Conservation (phyloP, 1,139 yeast genomes). For the Diutina ranongensis region DNA sequence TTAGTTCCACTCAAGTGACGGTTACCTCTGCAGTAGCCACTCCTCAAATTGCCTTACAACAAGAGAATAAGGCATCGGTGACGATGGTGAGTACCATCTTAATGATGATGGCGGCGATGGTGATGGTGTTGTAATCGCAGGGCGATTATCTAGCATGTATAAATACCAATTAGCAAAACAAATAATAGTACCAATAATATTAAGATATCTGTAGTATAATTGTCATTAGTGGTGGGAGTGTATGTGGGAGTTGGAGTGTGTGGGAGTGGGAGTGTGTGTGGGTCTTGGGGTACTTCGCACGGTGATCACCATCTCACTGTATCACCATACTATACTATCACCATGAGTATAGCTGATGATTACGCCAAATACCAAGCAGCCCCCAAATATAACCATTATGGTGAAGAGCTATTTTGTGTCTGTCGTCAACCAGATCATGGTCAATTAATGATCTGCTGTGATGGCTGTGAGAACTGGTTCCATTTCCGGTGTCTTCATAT, state of each 20-base stretch:
- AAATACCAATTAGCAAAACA: neutral
- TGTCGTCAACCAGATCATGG: slow-evolving; percentile 78
- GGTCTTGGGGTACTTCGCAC: too few species aligned
- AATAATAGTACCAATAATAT: neutral
- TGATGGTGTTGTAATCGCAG: slow-evolving; percentile 5
- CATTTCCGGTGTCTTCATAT: slow-evolving; percentile 73
- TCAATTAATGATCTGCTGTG: slow-evolving; percentile 84
- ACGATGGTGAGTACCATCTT: neutral
- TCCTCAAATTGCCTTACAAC: neutral
- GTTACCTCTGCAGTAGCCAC: neutral
- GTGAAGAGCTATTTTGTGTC: slow-evolving; percentile 64
- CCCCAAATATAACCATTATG: slow-evolving; percentile 32
- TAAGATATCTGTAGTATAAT: too few species aligned
- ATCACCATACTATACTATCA: neutral
- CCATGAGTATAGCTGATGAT: slow-evolving; percentile 10
- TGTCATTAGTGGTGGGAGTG: too few species aligned
- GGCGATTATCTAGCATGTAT: slow-evolving; percentile 5
- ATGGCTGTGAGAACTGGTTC: slow-evolving; percentile 93
- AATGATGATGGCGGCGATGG: neutral
- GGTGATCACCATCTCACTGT: too few species aligned
- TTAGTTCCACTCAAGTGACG: too few species aligned
- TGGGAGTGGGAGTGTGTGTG: too few species aligned
- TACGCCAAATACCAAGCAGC: slow-evolving; percentile 32
- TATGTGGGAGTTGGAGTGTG: too few species aligned
- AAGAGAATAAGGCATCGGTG: neutral